Percentiles rank a stretch among this genome's conserved stretches.
These are phyloP conservation scores for Talaromyces sp. DNA, from an alignment of 2,329 filamentous ascomycete genomes.

Conservation along the genomic window DNA sequence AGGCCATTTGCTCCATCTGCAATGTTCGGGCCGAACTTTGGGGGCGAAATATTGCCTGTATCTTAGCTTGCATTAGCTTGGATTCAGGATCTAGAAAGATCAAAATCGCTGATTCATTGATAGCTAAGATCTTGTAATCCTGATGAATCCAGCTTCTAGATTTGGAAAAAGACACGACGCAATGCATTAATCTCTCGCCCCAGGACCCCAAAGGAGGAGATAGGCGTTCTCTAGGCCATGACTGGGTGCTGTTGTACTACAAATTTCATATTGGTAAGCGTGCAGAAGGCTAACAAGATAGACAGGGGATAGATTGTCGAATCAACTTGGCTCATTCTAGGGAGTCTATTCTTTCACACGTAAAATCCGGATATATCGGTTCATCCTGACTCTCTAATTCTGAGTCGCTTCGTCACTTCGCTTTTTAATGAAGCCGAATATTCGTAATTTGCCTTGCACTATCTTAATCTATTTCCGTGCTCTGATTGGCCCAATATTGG, in stretches of 20 bases:
- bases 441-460: not conserved
- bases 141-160: not conserved
- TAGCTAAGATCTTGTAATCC: not conserved
- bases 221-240: not conserved
- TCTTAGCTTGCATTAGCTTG: not conserved
- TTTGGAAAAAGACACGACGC: not conserved
- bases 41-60: not conserved
- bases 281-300: not conserved
- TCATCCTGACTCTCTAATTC: not conserved
- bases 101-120: not conserved
- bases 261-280: not conserved
- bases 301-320: not conserved
- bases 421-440: not conserved
- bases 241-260: not conserved
- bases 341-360: not conserved
- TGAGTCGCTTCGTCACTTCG: not conserved
- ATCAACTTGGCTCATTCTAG: not conserved
- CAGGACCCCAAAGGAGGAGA: not conserved
- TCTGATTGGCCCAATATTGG: not conserved
- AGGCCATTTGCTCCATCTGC: not conserved
- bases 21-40: not conserved
- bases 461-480: not conserved
- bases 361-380: not conserved
- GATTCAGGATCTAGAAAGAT: not conserved
- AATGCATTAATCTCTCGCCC: not conserved